These are phyloP conservation scores for Dianthus caryophyllus DNA, from an alignment of 148 eudicot genomes.

Conservation along the genomic window DNA sequence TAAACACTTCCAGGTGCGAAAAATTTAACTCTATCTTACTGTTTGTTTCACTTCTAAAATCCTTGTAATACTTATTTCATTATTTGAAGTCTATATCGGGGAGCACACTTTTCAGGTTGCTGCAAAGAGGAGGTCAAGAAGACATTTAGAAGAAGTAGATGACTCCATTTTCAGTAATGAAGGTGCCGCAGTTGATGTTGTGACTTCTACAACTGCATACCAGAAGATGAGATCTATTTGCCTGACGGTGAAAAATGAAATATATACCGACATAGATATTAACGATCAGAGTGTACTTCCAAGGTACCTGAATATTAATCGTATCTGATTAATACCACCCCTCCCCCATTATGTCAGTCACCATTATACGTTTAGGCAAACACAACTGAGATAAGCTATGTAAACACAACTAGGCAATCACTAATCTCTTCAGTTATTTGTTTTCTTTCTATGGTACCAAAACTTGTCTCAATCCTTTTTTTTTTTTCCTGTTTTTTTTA, in stretches of 20 bases:
- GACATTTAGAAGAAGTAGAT: conserved; percentile 33
- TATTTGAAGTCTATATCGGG: background rate
- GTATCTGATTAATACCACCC: background rate
- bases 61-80: background rate
- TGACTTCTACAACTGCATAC: conserved; percentile 23
- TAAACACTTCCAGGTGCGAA: conserved; percentile 38
- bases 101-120: conserved; percentile 27
- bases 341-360: background rate
- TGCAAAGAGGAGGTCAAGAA: conserved; percentile 37
- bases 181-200: conserved; percentile 21
- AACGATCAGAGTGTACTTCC: conserved; percentile 32
- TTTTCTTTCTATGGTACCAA: too few relatives aligned
- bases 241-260: conserved; percentile 32
- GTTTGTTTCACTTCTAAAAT: background rate
- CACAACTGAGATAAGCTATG: too few relatives aligned
- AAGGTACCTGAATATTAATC: conserved; percentile 20
- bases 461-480: background rate
- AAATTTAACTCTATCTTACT: background rate
- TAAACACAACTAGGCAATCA: too few relatives aligned
- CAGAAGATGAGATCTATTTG: conserved; percentile 37
- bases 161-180: conserved; percentile 25
- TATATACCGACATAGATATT: conserved; percentile 34
- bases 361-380: too few relatives aligned
- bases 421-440: too few relatives aligned
- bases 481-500: conserved; percentile 8